A percentile compares a stretch with the other conserved stretches of the same genome.
Conservation (phyloP, 1,139 yeast species). For the Debaryomyces psychrophilus region DNA sequence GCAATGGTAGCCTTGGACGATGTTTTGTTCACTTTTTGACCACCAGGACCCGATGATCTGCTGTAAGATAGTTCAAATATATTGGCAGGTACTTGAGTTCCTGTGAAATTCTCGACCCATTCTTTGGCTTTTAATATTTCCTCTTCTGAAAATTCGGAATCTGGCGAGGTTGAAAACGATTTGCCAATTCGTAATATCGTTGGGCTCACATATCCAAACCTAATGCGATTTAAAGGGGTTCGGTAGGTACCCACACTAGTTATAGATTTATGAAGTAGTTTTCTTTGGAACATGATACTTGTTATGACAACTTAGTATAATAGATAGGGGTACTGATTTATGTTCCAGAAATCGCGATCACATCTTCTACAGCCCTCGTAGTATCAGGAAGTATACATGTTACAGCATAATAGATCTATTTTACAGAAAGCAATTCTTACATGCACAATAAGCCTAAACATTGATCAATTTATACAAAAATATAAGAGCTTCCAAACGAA, state of each 20-base stretch:
- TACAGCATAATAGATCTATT: too few relatives aligned
- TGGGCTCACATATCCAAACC: background rate
- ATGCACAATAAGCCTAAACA: background rate
- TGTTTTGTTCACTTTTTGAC: slow-evolving; percentile 89
- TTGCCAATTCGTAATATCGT: background rate
- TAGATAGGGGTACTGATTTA: too few relatives aligned
- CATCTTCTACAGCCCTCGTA: too few relatives aligned
- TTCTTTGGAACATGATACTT: background rate
- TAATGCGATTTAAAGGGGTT: background rate
- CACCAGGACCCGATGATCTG: slow-evolving; percentile 91
- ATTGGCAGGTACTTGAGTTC: slow-evolving; percentile 48
- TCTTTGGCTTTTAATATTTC: slow-evolving; percentile 38
- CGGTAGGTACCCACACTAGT: background rate
- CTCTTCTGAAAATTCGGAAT: slow-evolving; percentile 12
- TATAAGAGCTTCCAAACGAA: background rate
- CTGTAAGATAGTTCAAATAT: slow-evolving; percentile 60
- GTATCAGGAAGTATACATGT: background rate
- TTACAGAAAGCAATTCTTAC: too few relatives aligned
- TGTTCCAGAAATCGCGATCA: background rate
- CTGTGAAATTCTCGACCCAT: slow-evolving; percentile 48
- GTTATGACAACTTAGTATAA: background rate
- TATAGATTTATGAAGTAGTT: background rate
- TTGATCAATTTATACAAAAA: background rate
- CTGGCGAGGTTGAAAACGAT: slow-evolving; percentile 3
- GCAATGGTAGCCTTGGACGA: slow-evolving; percentile 77